Evolutionary conservation across 2,329 filamentous ascomycete species (phyloP).

Genomic region (Diaporthe aspalathi): DNA sequence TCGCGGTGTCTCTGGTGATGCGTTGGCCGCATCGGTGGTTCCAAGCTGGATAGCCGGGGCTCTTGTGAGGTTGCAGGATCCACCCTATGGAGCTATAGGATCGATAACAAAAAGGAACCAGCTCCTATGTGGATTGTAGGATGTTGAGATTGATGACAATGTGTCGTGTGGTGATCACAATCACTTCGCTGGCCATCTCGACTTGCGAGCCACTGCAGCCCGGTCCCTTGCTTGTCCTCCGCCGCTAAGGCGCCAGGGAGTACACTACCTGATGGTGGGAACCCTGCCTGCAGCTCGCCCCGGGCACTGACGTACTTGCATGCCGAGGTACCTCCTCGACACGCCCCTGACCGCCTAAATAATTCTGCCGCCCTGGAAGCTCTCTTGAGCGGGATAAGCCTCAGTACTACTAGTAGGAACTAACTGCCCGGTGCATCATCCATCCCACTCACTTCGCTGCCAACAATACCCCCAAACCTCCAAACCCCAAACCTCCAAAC

Average conservation of each 20-base stretch:
- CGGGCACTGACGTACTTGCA: constrained; percentile 22
- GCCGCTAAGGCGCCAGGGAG: background rate
- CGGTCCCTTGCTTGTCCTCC: constrained; percentile 26
- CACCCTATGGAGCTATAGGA: background rate
- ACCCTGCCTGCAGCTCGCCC: constrained; percentile 18
- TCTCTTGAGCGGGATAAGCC: background rate
- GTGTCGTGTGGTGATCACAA: constrained; percentile 32
- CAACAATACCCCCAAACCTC: background rate
- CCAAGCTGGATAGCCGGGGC: background rate
- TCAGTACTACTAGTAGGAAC: too few species aligned
- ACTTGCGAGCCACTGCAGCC: background rate
- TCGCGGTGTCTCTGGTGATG: background rate
- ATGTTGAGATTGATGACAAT: constrained; percentile 20
- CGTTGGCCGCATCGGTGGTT: background rate
- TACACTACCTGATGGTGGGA: background rate
- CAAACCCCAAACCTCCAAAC: background rate
- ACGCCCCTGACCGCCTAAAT: constrained; percentile 30
- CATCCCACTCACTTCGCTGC: constrained; percentile 9
- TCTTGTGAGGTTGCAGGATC: background rate
- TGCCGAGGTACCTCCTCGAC: background rate
- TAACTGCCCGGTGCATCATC: constrained; percentile 25
- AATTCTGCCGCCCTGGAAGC: constrained; percentile 35
- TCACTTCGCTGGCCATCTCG: background rate
- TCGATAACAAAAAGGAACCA: background rate
- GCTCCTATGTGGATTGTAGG: background rate